phyloP scores from a whole-genome alignment of 306 rosid genomes.

The Cucurbita moschata region DNA sequence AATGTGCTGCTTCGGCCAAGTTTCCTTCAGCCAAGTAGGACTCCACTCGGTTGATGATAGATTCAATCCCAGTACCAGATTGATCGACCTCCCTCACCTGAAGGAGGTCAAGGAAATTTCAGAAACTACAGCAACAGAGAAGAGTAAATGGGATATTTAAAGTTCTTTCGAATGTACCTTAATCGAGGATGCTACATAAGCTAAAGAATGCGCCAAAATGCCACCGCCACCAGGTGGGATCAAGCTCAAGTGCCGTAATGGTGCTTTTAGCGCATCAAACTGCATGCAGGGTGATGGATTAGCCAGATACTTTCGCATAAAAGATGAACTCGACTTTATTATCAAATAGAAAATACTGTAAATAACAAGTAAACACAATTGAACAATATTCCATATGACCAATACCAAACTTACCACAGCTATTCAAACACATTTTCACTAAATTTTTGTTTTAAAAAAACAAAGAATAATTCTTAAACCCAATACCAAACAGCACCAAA shows the following conservation, averaged over 20 bases:
- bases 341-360: background rate
- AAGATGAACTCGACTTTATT: background rate
- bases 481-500: background rate
- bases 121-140: background rate
- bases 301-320: conserved; percentile 11
- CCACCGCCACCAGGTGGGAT: conserved; percentile 84
- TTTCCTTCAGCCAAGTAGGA: conserved; percentile 71
- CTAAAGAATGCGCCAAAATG: conserved; percentile 65
- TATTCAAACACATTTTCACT: background rate
- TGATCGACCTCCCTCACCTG: conserved; percentile 66
- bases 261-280: conserved; percentile 70
- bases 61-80: conserved; percentile 79
- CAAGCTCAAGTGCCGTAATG: conserved; percentile 54
- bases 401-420: background rate
- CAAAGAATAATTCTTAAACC: background rate
- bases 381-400: background rate
- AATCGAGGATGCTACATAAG: conserved; percentile 65
- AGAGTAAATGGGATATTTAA: background rate
- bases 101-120: conserved; percentile 8
- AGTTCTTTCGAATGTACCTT: conserved; percentile 40
- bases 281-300: conserved; percentile 27
- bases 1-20: conserved; percentile 71
- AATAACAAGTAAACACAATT: background rate
- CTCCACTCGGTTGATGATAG: conserved; percentile 69
- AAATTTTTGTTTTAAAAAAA: background rate